These are phyloP conservation scores for Cordyceps militaris DNA, from an alignment of 2,329 filamentous ascomycete species.

Conservation along the genomic window DNA sequence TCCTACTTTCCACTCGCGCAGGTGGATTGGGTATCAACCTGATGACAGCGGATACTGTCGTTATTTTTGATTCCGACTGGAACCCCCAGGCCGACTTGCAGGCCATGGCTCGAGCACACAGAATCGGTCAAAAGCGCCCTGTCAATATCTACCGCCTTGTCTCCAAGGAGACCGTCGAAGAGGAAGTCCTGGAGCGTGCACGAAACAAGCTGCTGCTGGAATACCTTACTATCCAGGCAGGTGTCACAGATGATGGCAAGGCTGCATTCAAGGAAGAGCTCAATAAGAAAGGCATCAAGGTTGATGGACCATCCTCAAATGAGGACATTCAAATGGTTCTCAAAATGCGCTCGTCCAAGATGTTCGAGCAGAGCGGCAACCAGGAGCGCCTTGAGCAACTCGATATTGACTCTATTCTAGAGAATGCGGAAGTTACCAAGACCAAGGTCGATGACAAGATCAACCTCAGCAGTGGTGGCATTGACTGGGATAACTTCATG, in stretches of 20 bases:
- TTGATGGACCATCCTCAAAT: conserved; percentile 77
- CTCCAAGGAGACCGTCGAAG: conserved; percentile 96
- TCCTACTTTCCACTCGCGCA: conserved; percentile 87
- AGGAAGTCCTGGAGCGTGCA: conserved; percentile 92
- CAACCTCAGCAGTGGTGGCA: conserved; percentile 79
- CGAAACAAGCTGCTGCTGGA: conserved; percentile 97
- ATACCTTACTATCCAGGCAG: conserved; percentile 93
- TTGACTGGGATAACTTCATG: conserved; percentile 86
- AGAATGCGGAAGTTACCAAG: conserved; percentile 94
- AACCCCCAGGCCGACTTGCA: conserved; percentile 97
- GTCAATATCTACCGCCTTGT: conserved; percentile 96
- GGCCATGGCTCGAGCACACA: conserved; percentile 96
- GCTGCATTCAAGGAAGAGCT: conserved; percentile 69
- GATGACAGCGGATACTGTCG: conserved; percentile 97
- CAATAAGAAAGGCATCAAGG: conserved; percentile 66
- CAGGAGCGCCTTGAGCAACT: conserved; percentile 95
- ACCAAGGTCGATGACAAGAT: conserved; percentile 93
- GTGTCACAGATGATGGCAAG: conserved; percentile 91
- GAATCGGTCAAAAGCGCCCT: conserved; percentile 92
- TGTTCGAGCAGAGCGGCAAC: conserved; percentile 97
- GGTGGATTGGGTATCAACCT: conserved; percentile 98
- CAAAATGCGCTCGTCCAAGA: conserved; percentile 96
- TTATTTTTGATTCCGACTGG: conserved; percentile 98
- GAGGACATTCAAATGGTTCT: conserved; percentile 95
- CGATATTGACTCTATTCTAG: conserved; percentile 93